Base-by-base conservation (phyloP, 2,329 filamentous ascomycete genomes). In the Pyrenophora teres region DNA sequence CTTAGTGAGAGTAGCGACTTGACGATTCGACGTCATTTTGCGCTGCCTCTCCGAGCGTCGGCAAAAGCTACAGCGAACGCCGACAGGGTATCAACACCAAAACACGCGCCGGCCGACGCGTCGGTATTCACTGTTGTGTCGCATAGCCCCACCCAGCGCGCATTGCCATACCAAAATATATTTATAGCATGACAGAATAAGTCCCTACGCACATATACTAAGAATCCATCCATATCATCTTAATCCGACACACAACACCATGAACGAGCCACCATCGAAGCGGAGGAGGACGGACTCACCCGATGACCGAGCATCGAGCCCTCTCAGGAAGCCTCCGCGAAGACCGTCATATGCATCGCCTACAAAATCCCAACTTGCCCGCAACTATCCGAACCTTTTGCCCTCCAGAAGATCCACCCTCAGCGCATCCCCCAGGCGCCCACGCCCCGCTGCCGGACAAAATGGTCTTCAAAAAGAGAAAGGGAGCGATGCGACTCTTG, bases 341-440 rank as follows among this genome's bases (percentile, higher is more conserved):
- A 62, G 72, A 41, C 64, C 71, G 0, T 76, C 73, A 2, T 76
- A 68, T 43, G 67, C 68, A 39, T 76, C 74, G 15, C 74, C 74
- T 13, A 76, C 72, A 2, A 74, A 73, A 64, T 69, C 73, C 18
- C 75, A 70, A 45, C 66, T 75, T 21, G 62, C 73, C 51, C 72
- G 73, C 46, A 72, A 68, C 55, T 72, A 76, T 48, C 72, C 73
- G 3, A 65, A 62, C 32, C 57, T 74, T 2, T 46, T 70, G 12
- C 59, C 60, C 13, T 55, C 57, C 4, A 50, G 52, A 5, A 53
- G 56, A n/a, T 59, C 59, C 6, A 59, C 46, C 32, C 39, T 52
- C 12, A 43, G 27, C 3, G 45, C 33, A 40, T 52, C 50, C 21
- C 45, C 50, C 10, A 42, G 19, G 21, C 50, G 50, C 35, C 33